Percentiles rank a stretch among this genome's conserved stretches.
Evolutionary conservation across 352 stramenopile genomes (phyloP).

Genomic region (Peronosclerospora sorghi): DNA sequence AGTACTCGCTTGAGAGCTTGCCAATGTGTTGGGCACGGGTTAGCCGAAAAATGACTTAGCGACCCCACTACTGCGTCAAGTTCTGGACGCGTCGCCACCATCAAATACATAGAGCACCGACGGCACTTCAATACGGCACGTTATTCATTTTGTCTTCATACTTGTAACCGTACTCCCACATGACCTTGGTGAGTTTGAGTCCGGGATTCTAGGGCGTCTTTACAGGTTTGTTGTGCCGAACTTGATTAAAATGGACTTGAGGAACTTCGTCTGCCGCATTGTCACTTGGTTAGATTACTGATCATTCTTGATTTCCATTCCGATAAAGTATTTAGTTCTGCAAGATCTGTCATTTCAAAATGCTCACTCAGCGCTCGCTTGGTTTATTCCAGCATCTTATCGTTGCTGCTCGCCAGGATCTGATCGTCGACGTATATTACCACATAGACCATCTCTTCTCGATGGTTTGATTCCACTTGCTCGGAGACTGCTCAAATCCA

Average conservation of each 20-base stretch:
- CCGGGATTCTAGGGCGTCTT: not conserved
- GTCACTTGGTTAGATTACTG: constrained; percentile 2
- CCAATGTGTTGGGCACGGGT: not conserved
- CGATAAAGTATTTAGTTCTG: not conserved
- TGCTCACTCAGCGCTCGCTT: no score
- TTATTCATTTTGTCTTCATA: not conserved
- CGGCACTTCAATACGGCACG: no score
- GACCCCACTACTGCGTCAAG: not conserved
- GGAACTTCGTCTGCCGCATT: not conserved
- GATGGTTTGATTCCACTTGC: not conserved
- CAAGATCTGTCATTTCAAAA: no score
- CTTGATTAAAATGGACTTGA: not conserved
- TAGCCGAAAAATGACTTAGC: not conserved
- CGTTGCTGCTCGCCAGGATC: not conserved
- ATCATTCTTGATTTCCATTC: not conserved
- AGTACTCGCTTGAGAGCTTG: not conserved
- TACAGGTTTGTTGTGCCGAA: not conserved
- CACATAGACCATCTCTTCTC: constrained; percentile 2
- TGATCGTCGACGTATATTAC: not conserved
- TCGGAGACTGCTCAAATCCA: not conserved
- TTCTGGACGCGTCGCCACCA: not conserved
- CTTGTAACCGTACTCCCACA: not conserved
- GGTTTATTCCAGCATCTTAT: no score
- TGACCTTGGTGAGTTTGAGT: not conserved
- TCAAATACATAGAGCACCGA: not conserved